These are phyloP conservation scores for Phytopythium chamaehyphon DNA, from an alignment of 352 stramenopile species.

Conservation along the genomic window DNA sequence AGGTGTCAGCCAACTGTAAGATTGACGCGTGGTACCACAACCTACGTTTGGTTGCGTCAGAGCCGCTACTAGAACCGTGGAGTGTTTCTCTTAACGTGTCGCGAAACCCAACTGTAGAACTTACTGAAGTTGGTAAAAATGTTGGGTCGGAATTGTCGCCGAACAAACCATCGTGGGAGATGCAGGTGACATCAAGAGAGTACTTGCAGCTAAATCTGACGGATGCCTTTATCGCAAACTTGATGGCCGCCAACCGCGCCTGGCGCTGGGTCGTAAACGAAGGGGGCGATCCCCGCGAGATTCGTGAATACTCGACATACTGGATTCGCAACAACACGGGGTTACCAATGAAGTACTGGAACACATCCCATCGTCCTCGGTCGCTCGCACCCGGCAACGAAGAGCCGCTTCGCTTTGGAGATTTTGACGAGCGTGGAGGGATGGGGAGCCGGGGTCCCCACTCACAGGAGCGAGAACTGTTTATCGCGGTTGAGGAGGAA, in stretches of 20 bases:
- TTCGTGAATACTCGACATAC: constrained; percentile 81
- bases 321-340: constrained; percentile 87
- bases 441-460: constrained; percentile 13
- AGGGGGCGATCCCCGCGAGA: constrained; percentile 59
- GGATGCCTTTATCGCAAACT: constrained; percentile 74
- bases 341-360: constrained; percentile 73
- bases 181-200: constrained; percentile 57
- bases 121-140: not conserved
- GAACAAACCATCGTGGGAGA: constrained; percentile 33
- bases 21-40: constrained; percentile 85
- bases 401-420: constrained; percentile 56
- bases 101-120: constrained; percentile 9
- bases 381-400: constrained; percentile 47
- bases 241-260: constrained; percentile 68
- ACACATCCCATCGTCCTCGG: constrained; percentile 47
- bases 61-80: constrained; percentile 84
- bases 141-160: constrained; percentile 4
- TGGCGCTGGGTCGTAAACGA: constrained; percentile 79
- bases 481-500: constrained; percentile 66
- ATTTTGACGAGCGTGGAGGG: constrained; percentile 10
- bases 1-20: constrained; percentile 31
- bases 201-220: constrained; percentile 79
- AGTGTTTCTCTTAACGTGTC: constrained; percentile 39
- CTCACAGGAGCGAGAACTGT: constrained; percentile 45
- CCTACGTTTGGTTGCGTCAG: constrained; percentile 68